phyloP scores from a whole-genome alignment of 352 stramenopile species.

The Pythium plurisporium region DNA sequence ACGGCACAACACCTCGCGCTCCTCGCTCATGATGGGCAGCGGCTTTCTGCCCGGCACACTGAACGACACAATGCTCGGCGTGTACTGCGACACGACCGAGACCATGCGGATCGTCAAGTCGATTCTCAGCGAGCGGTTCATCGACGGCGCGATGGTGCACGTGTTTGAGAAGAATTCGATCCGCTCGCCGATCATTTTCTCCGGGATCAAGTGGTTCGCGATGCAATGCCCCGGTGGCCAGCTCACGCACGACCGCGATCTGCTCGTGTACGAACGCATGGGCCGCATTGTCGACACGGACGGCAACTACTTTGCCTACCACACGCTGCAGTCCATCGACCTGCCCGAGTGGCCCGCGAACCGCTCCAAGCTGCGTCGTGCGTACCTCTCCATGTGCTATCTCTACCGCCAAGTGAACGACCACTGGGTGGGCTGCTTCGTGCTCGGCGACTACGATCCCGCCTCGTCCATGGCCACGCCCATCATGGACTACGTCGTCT shows the following conservation, averaged over 20 bases:
- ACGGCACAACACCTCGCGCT: conserved; percentile 17
- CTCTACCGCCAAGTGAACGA: conserved; percentile 50
- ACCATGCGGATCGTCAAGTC: conserved; percentile 39
- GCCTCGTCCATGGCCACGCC: conserved; percentile 33
- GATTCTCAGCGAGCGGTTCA: conserved; percentile 43
- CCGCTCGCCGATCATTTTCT: conserved; percentile 48
- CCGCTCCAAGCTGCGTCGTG: conserved; percentile 29
- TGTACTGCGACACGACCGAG: conserved; percentile 52
- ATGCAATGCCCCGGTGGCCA: conserved; percentile 39
- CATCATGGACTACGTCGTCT: conserved; percentile 39
- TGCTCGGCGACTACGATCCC: conserved; percentile 43
- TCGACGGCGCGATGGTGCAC: conserved; percentile 52
- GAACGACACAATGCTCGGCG: conserved; percentile 47
- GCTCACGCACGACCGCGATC: conserved; percentile 52
- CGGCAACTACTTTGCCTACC: conserved; percentile 57
- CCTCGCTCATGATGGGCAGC: conserved; percentile 48
- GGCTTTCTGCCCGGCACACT: conserved; percentile 51
- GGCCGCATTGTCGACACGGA: conserved; percentile 53
- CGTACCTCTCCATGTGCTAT: conserved; percentile 53
- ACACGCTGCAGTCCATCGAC: conserved; percentile 54
- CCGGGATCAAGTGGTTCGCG: conserved; percentile 61
- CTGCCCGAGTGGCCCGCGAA: conserved; percentile 46
- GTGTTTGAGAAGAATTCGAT: conserved; percentile 48
- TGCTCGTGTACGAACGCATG: conserved; percentile 54
- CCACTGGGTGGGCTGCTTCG: conserved; percentile 55